Evolutionary conservation across 2,329 filamentous ascomycete genomes (phyloP).

Genomic region (Coniochaeta hoffmannii): DNA sequence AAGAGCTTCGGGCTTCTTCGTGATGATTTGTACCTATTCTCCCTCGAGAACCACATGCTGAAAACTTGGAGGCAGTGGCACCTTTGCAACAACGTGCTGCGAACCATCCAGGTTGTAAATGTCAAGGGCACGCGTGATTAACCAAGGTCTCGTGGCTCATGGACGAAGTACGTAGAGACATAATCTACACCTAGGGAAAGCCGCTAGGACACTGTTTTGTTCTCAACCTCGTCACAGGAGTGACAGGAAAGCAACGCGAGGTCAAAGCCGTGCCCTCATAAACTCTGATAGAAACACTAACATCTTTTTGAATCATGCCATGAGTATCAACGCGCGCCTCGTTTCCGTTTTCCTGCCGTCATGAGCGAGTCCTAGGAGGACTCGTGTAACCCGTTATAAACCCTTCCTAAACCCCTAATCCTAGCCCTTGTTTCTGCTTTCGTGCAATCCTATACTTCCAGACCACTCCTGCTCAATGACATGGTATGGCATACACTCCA

Average conservation of each 20-base stretch:
- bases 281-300: constrained; percentile 3
- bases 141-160: no score
- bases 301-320: constrained; percentile 3
- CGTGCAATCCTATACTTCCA: background rate
- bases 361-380: background rate
- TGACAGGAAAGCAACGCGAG: background rate
- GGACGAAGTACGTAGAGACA: no score
- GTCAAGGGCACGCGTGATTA: no score
- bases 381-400: background rate
- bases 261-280: background rate
- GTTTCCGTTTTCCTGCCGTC: constrained; percentile 2
- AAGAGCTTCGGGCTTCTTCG: no score
- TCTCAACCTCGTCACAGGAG: background rate
- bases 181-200: no score
- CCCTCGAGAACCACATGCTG: no score
- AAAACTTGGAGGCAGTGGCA: no score
- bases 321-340: background rate
- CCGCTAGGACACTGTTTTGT: background rate
- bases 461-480: background rate
- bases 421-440: background rate
- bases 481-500: background rate
- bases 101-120: no score
- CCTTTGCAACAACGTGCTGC: no score
- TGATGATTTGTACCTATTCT: no score
- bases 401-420: background rate